Conservation (phyloP, 208 protist genomes). For the Perkinsela sp. region DNA sequence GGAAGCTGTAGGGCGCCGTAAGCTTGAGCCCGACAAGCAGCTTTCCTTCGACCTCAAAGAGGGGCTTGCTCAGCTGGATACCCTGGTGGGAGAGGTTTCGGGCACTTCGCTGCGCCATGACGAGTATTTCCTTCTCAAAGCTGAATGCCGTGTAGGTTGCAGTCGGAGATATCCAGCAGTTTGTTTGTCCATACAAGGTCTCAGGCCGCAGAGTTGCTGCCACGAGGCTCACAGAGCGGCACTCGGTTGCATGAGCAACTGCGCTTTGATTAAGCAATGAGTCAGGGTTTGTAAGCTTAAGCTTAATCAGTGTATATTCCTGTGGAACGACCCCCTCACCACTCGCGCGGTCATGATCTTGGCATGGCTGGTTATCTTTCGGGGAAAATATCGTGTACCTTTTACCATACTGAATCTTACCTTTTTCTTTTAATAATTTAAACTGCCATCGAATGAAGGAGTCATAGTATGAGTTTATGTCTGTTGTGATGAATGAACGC, state of each 20-base stretch:
- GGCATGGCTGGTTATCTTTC: constrained; percentile 89
- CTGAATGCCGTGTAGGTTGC: constrained; percentile 81
- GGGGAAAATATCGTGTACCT: constrained; percentile 94
- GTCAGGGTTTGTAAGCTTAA: constrained; percentile 57
- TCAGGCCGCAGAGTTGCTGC: constrained; percentile 96
- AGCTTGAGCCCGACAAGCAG: constrained; percentile 77
- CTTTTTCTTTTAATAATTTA: constrained; percentile 40
- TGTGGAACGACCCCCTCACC: constrained; percentile 88
- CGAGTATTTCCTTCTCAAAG: constrained; percentile 67
- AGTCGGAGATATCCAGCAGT: constrained; percentile 92
- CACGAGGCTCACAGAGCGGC: constrained; percentile 68
- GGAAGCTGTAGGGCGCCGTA: constrained; percentile 47
- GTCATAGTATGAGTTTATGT: constrained; percentile 97
- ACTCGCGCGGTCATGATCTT: constrained; percentile 91
- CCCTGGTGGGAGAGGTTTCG: constrained; percentile 85
- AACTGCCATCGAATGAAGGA: constrained; percentile 96
- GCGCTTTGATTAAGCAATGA: constrained; percentile 19
- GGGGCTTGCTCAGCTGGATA: constrained; percentile 25
- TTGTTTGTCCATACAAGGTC: constrained; percentile 97
- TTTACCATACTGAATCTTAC: constrained; percentile 84
- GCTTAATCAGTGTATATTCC: constrained; percentile 92
- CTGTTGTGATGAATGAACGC: constrained; percentile 97
- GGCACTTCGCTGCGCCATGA: constrained; percentile 77
- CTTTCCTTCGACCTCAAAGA: constrained; percentile 63
- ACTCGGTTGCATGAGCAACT: constrained; percentile 24